These are phyloP conservation scores for Tolypocladium amazonense DNA, from an alignment of 2,329 filamentous ascomycete genomes.

Conservation along the genomic window DNA sequence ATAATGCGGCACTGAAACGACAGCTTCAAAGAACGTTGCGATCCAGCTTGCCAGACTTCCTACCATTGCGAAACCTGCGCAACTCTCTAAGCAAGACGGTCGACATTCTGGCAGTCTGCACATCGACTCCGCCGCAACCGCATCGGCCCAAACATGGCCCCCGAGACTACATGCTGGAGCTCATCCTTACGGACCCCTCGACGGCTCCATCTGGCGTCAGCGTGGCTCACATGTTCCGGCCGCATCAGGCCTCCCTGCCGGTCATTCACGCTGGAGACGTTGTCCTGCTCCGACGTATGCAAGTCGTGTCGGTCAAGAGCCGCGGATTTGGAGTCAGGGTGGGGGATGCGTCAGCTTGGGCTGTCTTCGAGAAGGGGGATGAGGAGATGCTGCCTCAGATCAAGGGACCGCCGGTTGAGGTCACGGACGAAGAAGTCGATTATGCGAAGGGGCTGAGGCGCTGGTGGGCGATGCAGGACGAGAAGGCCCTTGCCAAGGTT, in stretches of 20 bases:
- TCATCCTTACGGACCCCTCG: conserved; percentile 47
- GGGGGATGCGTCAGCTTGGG: conserved; percentile 50
- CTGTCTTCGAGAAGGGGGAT: conserved; percentile 42
- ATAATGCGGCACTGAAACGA: conserved; percentile 27
- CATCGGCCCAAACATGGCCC: conserved; percentile 46
- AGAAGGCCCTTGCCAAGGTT: conserved; percentile 33
- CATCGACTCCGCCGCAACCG: conserved; percentile 37
- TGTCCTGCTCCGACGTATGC: conserved; percentile 46
- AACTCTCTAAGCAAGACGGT: conserved; percentile 35
- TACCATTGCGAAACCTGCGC: conserved; percentile 41
- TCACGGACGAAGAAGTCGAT: conserved; percentile 35
- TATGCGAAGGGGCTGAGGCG: conserved; percentile 37
- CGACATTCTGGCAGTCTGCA: conserved; percentile 45
- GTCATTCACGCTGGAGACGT: conserved; percentile 44
- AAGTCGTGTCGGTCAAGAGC: conserved; percentile 39
- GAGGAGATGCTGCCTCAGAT: conserved; percentile 37
- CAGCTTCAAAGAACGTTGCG: conserved; percentile 36
- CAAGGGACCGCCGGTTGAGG: conserved; percentile 49
- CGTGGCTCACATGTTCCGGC: conserved; percentile 47
- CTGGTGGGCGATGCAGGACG: conserved; percentile 40
- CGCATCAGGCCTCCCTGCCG: conserved; percentile 46
- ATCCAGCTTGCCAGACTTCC: conserved; percentile 40
- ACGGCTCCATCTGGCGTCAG: conserved; percentile 36
- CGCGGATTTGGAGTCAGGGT: conserved; percentile 45
- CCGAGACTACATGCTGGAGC: conserved; percentile 48